phyloP scores from a whole-genome alignment of 768 basidiomycete species.

The Pulveroboletus sp. region DNA sequence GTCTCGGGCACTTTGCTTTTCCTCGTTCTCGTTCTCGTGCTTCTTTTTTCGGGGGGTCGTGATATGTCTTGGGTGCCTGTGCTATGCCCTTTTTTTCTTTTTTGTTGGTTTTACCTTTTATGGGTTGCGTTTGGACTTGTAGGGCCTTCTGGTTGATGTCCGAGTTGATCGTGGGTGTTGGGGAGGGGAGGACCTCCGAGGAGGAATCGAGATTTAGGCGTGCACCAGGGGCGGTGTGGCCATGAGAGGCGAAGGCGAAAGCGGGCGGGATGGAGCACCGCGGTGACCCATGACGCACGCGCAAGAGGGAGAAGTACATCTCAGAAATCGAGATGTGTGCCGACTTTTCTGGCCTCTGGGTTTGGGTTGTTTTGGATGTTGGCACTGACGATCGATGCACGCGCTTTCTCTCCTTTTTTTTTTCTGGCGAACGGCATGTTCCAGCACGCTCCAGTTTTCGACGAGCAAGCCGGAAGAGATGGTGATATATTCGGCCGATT shows the following conservation, averaged over 20 bases:
- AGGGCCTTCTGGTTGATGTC: not conserved
- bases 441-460: constrained; percentile 33
- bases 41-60: not conserved
- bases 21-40: not conserved
- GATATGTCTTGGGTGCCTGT: constrained; percentile 1
- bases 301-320: constrained; percentile 1
- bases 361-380: not conserved
- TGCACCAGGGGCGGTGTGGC: not conserved
- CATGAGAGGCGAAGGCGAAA: no score
- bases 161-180: constrained; percentile 11
- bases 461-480: constrained; percentile 19
- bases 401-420: no score
- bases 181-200: constrained; percentile 6
- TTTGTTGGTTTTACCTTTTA: not conserved
- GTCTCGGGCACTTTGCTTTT: not conserved
- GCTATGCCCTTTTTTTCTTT: not conserved
- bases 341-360: constrained; percentile 1
- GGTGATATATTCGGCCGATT: constrained; percentile 49
- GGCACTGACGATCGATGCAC: constrained; percentile 2
- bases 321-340: constrained; percentile 9
- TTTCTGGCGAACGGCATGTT: not conserved
- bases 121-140: not conserved
- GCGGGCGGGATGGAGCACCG: constrained; percentile 14
- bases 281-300: not conserved
- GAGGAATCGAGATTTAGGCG: constrained; percentile 17